Evolutionary conservation across 2,329 filamentous ascomycete genomes (phyloP), one percentile per base, ranked within the genome.

Genomic region (Xylaria sp.): DNA sequence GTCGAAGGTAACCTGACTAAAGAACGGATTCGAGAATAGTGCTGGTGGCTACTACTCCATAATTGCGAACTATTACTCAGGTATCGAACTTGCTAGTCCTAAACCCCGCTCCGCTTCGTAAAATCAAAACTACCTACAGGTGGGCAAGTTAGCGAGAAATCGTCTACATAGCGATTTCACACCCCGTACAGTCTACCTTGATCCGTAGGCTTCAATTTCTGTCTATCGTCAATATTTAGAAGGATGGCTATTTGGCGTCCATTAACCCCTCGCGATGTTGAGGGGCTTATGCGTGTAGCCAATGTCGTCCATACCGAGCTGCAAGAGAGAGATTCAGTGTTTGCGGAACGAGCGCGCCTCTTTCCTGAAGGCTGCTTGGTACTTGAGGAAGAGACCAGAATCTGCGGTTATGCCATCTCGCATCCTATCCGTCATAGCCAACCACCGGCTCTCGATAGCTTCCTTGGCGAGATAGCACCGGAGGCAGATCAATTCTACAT

Each of bases 401-500:
- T 79, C 25, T 72, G 72, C 63, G 79, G 79, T 52, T 81, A 81
- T 64, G 68, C 75, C 46, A 75, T 81, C 36, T 81, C 79, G 8
- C 78, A 80, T 66, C 80, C 80, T 52, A 80, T 81, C 66, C 73
- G 70, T 45, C 65, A 61, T 5, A 39, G 62, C 50, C 69, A 76
- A 30, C 79, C 77, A 1, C 79, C 80, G 0, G 73, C 74, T 2
- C 72, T 81, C 4, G 70, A 80, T 66, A 73, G 50, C n/a, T 53
- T 77, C 18, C 73, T 81, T 1, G 74, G 74, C 3, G 62, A 68
- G 36, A 77, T 80, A 25, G 32, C 75, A 1, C 32, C 59, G 0
- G 72, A 77, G 7, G 78, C 77, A 20, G 73, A 79, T 61, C 76
- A 79, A 68, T 81, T 78, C 59, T 81, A 81, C 66, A 77, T 81